Percentiles rank a stretch among this genome's conserved stretches.
phyloP scores from a whole-genome alignment of 2,329 filamentous ascomycete species.

The Fusarium sp. region DNA sequence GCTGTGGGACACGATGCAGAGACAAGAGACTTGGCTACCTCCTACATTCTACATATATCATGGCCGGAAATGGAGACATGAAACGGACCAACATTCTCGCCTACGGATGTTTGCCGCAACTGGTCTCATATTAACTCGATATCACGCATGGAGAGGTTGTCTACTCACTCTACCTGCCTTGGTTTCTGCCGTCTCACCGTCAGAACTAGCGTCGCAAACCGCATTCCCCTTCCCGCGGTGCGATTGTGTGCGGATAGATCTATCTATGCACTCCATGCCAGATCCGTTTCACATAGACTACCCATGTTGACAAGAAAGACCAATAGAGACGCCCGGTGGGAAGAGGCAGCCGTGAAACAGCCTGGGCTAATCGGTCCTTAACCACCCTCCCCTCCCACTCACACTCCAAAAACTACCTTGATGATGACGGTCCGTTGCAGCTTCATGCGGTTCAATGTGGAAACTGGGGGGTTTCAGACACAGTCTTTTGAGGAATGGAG shows the following conservation, averaged over 20 bases:
- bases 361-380: neutral
- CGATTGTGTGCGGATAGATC: neutral
- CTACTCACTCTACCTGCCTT: neutral
- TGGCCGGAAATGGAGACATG: slow-evolving; percentile 19
- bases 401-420: neutral
- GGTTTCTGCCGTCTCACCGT: neutral
- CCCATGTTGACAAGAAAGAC: neutral
- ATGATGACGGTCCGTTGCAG: neutral
- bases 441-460: neutral
- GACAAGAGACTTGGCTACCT: slow-evolving; percentile 5
- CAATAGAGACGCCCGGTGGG: neutral
- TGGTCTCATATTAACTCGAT: slow-evolving; percentile 22
- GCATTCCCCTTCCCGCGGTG: neutral
- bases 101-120: slow-evolving; percentile 8
- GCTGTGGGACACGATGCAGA: neutral
- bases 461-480: neutral
- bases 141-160: neutral
- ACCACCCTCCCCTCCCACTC: neutral
- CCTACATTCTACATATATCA: neutral
- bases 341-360: neutral
- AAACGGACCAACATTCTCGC: slow-evolving; percentile 27
- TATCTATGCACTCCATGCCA: neutral
- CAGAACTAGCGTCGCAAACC: slow-evolving; percentile 2
- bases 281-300: slow-evolving; percentile 13
- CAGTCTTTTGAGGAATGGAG: neutral